phyloP scores from a whole-genome alignment of 2,329 filamentous ascomycete species.

The Fusarium sp. region DNA sequence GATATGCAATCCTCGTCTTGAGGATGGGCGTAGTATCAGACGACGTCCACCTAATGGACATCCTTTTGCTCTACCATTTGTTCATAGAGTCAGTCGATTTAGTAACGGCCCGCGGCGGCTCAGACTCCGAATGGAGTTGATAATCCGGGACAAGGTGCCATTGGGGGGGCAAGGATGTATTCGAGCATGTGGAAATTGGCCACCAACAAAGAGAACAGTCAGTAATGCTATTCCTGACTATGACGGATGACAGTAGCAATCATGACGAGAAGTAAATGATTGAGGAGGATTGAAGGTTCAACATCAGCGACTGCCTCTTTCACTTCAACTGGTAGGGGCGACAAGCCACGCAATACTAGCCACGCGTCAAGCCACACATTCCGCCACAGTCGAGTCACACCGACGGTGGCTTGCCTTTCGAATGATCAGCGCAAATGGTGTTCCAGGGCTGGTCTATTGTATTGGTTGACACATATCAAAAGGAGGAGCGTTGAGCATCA shows the following conservation, averaged over 20 bases:
- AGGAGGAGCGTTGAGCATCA: constrained; percentile 7
- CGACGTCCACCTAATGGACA: not conserved
- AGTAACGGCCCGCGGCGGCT: not conserved
- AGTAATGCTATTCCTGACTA: not conserved
- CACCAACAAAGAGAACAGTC: constrained; percentile 4
- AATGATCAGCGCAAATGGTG: constrained; percentile 32
- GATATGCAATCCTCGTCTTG: not conserved
- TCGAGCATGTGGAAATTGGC: constrained; percentile 3
- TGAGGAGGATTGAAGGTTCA: not conserved
- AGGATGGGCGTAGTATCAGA: not conserved
- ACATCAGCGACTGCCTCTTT: not conserved
- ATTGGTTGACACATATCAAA: constrained; percentile 11
- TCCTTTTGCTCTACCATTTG: constrained; percentile 1
- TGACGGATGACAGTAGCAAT: not conserved
- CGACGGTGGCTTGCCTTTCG: not conserved
- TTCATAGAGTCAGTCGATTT: constrained; percentile 18
- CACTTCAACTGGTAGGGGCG: constrained; percentile 9
- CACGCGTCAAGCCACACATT: constrained; percentile 35
- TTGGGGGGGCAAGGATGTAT: constrained; percentile 3
- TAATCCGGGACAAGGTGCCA: constrained; percentile 14
- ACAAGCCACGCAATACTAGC: constrained; percentile 28
- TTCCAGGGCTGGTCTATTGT: not conserved
- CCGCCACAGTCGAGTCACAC: constrained; percentile 18
- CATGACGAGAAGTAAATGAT: not conserved
- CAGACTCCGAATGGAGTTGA: constrained; percentile 6